Base-by-base conservation (phyloP, 2,329 filamentous ascomycete species). In the Epichloe scottii region DNA sequence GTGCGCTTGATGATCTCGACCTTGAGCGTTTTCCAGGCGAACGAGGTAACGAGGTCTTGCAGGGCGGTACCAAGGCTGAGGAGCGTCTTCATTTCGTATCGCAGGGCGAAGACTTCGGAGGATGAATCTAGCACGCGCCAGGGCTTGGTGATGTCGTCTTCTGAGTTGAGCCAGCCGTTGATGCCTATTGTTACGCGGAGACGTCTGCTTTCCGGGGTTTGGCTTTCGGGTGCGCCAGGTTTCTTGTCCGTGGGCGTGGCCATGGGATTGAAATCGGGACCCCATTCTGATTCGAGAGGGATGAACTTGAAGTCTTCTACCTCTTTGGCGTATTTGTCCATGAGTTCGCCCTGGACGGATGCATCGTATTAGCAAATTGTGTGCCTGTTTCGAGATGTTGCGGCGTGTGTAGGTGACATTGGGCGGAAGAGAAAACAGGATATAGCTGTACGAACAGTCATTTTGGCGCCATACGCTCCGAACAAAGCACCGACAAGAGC, bases 401-500 rank as follows among this genome's bases (percentile, higher is more conserved):
- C 21, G 3, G 14, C 12, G 11, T 39, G 8, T 46, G 14, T 33
- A 14, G 10, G 15, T n/a, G 10, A 23, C 17, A 10, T 8, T 15
- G 17, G 3, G 8, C 11, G n/a, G 5, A 23, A 2, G 12, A 10
- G 2, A 15, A 34, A 45, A 7, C 19, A 2, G n/a, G 15, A 38
- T 7, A 11, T 30, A 8, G 15, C 26, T 35, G 30, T 4, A 57
- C 68, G 54, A 57, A 71, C 73, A 42, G 77, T 82, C 78, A 82
- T 82, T 59, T 84, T 82, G 0, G 86, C 90, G 3, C 90, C 90
- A 59, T 90, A 94, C 0, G 89, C 90, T 1, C 90, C 90, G 62
- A 96, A 96, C 0, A 96, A 70, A 12, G 87, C 83, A 0, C 90
- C 90, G 0, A 96, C 87, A 3, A 96, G 73, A 1, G 91, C 86